Base-by-base conservation (phyloP, 2,329 filamentous ascomycete species). In the Microthyrium microscopicum region DNA sequence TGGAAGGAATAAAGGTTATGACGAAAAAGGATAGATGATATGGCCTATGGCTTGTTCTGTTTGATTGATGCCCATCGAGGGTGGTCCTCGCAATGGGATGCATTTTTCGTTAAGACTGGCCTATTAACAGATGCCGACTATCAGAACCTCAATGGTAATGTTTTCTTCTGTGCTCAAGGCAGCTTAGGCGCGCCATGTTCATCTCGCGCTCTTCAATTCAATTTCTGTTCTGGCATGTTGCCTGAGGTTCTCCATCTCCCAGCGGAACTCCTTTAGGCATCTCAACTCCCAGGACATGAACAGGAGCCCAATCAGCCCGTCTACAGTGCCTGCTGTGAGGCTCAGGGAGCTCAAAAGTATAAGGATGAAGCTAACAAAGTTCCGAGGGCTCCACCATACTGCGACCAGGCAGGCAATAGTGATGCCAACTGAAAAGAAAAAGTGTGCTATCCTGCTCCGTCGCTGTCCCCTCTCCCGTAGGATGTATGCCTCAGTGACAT, bases 251-350 rank as follows among this genome's bases (percentile, higher is more conserved):
- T 60, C 61, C 18, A 95, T 75, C 55, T 98, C 89, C 79, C 83
- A 94, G 51, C 89, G 73, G 56, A 95, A 95, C 59, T 98, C 89
- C 46, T 73, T 76, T 35, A 98, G 58, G 4, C 78, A 76, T 38
- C 83, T 68, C 38, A 94, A 56, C 58, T 98, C 89, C 39, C 73
- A 74, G 8, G 77, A 75, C 38, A 93, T 77, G 52, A 98, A 98
- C 31, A 95, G 54, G 1, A 89, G 67, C 0, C 84, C 79, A 51
- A 95, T 80, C 26, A 95, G 56, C 0, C 87, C 85, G 49, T 94
- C 81, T 15, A 94, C 52, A 3, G 83, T 69, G 0, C 87, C 87
- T 4, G 75, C 73, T 12, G 68, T 68, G 21, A 95, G 64, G 2
- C 74, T 72, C 12, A 95, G 53, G n/a, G 77, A 83, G 49, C 77